Evolutionary conservation across 2,329 filamentous ascomycete species (phyloP).

Genomic region (Phaeosphaeriaceae sp.): DNA sequence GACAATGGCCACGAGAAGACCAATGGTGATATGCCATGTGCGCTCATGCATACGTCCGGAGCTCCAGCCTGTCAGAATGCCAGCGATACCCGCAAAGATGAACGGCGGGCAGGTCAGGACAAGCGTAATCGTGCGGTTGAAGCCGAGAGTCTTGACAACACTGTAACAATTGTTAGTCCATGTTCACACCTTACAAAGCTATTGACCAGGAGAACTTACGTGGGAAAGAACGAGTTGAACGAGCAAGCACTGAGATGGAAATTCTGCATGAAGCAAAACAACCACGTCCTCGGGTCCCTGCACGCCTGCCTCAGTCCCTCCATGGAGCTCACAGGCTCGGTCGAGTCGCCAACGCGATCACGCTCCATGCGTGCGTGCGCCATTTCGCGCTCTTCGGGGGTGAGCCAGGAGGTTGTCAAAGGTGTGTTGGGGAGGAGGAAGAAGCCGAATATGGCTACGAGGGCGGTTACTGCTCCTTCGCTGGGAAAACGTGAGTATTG

Average conservation of each 20-base stretch:
- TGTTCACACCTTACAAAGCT: no score
- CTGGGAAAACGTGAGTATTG: constrained; percentile 13
- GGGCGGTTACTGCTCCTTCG: constrained; percentile 33
- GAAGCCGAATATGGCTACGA: constrained; percentile 39
- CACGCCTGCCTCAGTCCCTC: constrained; percentile 38
- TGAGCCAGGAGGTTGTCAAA: constrained; percentile 55
- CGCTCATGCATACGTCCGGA: constrained; percentile 59
- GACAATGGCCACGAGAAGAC: constrained; percentile 50
- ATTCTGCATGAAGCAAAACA: constrained; percentile 44
- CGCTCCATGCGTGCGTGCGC: constrained; percentile 47
- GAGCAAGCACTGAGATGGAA: constrained; percentile 36
- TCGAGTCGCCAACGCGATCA: constrained; percentile 58
- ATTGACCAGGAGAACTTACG: constrained; percentile 18
- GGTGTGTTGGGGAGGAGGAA: constrained; percentile 38
- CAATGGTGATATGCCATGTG: constrained; percentile 58
- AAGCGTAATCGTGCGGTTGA: constrained; percentile 44
- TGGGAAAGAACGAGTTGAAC: constrained; percentile 45
- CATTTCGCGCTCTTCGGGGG: constrained; percentile 53
- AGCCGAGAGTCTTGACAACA: constrained; percentile 48
- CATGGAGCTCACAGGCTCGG: constrained; percentile 30
- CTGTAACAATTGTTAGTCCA: constrained; percentile 11
- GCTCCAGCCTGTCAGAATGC: constrained; percentile 58
- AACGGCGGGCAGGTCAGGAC: constrained; percentile 58
- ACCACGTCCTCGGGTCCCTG: constrained; percentile 35
- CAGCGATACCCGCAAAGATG: constrained; percentile 53